Base-by-base conservation (phyloP, 129 eudicot species). In the Pulicaria dysenterica region DNA sequence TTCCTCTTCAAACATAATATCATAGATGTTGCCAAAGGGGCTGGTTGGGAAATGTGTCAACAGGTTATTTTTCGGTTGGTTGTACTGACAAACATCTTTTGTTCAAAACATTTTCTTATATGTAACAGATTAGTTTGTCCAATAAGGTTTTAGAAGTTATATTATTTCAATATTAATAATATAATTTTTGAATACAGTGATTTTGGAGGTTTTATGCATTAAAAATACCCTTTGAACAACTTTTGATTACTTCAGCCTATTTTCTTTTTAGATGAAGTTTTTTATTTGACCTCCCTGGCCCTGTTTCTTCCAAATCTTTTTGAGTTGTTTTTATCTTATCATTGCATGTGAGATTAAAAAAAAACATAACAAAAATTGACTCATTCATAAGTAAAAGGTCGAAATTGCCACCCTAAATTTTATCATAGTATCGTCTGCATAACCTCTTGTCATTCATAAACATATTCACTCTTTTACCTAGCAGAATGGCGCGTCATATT, bases 401-500 rank as follows among this genome's bases (percentile, higher is more conserved):
- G 10, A 15, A 12, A 14, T 41, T 40, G n/a, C 36, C 49, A 17
- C 42, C 11, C 38, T 24, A 45, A 14, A 4, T 14, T 43, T 24
- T 39, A 37, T 57, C 69, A 42, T 43, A 42, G 53, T 39, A 31
- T 15, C 36, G 44, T 9, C 13, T 44, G 12, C 66, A 16, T 13
- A 15, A 44, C 39, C 46, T 19, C 38, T 19, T 19, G 59, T 58
- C 17, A 53, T 65, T 19, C 38, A 17, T n/a, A 7, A 44, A 16
- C 40, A n/a, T 53, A 44, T 53, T 67, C 3, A 14, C 39, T 3
- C 1, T 34, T 58, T 76, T 66, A 7, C 50, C 37, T 67, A 3
- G 68, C 93, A 90, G 98, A 94, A 88, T 64, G 96, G 96, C 6
- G 97, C 97, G 14, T 24, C 98, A 75, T 83, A 81, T 75, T 90